Base-by-base conservation (phyloP, 2,329 filamentous ascomycete species). In the Rhexocercosporidium sp. region DNA sequence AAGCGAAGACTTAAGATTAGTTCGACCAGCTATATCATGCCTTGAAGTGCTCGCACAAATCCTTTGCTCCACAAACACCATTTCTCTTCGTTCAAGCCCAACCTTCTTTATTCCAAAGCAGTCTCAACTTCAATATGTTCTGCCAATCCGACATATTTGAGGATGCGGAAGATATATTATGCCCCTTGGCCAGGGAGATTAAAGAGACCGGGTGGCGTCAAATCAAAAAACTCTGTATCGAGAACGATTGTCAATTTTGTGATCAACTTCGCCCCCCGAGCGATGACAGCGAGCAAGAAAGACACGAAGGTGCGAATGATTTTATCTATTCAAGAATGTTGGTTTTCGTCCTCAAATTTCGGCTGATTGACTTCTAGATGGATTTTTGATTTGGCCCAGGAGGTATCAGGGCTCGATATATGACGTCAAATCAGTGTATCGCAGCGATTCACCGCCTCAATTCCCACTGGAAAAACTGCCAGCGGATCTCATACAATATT, bases 201-300 rank as follows among this genome's bases (percentile, higher is more conserved):
- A 56, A 56, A 56, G 31, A 37, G n/a, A 56, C 31, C 8, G 53
- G 53, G n/a, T 56, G 53, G 29, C 22, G 29, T 56, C 29, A 20
- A 37, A 34, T 22, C n/a, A 41, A 27, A 18, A 20, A 57, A 6
- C 18, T 12, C 20, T 39, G 54, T 57, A 3, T 8, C 20, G n/a
- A 25, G 9, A 3, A 27, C 3, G 25, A 54, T 16, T 57, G 54
- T 9, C 31, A 25, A 39, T 22, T 41, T 9, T 57, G 54, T 20
- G 34, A 57, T 22, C n/a, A 25, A 25, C 34, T 57, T 3, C 3
- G 4, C 20, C 14, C 4, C 5, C 7, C 6, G 9, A 37, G 37
- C 25, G 25, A 31, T 16, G 49, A 31, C 5, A 16, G 5, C 16
- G 14, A 34, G 2, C 16, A n/a, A 12, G 39, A 41, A 44, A n/a